phyloP scores from a whole-genome alignment of 208 protist species.

The Blechomonas ayalai region DNA sequence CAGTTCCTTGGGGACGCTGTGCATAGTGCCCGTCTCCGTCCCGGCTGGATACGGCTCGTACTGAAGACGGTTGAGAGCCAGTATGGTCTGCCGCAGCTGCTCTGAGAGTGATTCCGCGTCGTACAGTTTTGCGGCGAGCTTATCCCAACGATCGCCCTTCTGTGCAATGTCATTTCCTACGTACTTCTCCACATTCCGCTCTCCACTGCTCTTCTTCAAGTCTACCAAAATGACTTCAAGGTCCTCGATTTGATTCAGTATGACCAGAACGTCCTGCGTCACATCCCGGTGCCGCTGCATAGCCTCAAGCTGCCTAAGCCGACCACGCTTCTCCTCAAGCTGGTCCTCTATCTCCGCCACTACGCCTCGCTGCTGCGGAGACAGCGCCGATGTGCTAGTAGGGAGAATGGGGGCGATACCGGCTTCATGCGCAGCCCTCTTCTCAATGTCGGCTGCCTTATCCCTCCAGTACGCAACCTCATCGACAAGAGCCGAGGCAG shows the following conservation, averaged over 20 bases:
- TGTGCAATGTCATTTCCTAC: constrained; percentile 17
- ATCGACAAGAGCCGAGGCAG: constrained; percentile 47
- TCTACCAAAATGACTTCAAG: constrained; percentile 44
- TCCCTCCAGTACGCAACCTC: constrained; percentile 64
- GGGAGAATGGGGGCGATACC: constrained; percentile 51
- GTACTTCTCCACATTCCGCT: neutral
- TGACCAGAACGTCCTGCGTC: constrained; percentile 60
- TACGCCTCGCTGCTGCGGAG: constrained; percentile 18
- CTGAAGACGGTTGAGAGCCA: constrained; percentile 77
- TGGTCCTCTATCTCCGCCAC: constrained; percentile 60
- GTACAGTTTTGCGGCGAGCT: constrained; percentile 64
- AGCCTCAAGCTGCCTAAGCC: constrained; percentile 58
- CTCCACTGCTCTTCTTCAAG: constrained; percentile 18
- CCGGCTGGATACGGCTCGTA: constrained; percentile 78
- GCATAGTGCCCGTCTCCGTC: constrained; percentile 56
- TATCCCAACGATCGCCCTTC: constrained; percentile 69
- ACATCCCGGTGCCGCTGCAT: constrained; percentile 65
- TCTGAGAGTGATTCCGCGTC: constrained; percentile 61
- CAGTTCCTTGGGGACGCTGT: constrained; percentile 72
- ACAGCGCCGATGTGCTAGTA: constrained; percentile 1
- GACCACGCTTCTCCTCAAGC: constrained; percentile 24
- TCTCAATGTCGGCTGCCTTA: constrained; percentile 51
- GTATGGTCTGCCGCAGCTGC: constrained; percentile 51
- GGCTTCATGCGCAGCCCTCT: constrained; percentile 68
- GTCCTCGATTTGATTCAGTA: constrained; percentile 63